Percentiles rank a stretch among this genome's conserved stretches.
Evolutionary conservation across 1,139 yeast genomes (phyloP).

Genomic region (Hyphopichia pseudoburtonii): DNA sequence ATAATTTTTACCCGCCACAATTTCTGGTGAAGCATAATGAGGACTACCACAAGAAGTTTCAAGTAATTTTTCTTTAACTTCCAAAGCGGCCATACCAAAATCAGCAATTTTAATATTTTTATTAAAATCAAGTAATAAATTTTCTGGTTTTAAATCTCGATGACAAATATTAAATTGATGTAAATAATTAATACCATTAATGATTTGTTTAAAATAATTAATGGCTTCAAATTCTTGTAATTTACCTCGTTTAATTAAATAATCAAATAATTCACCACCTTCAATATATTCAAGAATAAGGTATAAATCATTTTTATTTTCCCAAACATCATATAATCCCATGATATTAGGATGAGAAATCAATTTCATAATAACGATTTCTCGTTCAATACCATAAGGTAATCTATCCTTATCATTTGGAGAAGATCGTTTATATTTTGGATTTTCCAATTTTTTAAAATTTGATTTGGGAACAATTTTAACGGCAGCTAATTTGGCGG

Average conservation of each 20-base stretch:
- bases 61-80: conserved; percentile 75
- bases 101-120: conserved; percentile 95
- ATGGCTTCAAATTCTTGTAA: conserved; percentile 89
- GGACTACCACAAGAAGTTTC: conserved; percentile 99
- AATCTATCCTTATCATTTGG: conserved; percentile 56
- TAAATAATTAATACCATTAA: conserved; percentile 88
- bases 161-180: conserved; percentile 94
- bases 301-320: conserved; percentile 88
- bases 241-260: conserved; percentile 83
- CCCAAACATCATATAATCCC: conserved; percentile 99
- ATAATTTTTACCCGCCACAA: conserved; percentile 89
- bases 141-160: conserved; percentile 95
- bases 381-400: conserved; percentile 95
- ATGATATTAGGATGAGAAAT: conserved; percentile 91
- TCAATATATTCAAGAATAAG: conserved; percentile 93
- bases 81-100: conserved; percentile 99
- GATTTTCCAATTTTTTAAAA: conserved; percentile 55
- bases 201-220: conserved; percentile 86
- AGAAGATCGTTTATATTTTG: conserved; percentile 41
- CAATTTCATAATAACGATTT: conserved; percentile 88
- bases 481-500: conserved; percentile 93
- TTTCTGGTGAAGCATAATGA: conserved; percentile 97
- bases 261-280: conserved; percentile 95
- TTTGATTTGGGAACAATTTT: conserved; percentile 89
- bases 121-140: conserved; percentile 79